A percentile compares a stretch with the other conserved stretches of the same genome.
phyloP scores from a whole-genome alignment of 1,139 yeast species.

The Pichia norvegensis region DNA sequence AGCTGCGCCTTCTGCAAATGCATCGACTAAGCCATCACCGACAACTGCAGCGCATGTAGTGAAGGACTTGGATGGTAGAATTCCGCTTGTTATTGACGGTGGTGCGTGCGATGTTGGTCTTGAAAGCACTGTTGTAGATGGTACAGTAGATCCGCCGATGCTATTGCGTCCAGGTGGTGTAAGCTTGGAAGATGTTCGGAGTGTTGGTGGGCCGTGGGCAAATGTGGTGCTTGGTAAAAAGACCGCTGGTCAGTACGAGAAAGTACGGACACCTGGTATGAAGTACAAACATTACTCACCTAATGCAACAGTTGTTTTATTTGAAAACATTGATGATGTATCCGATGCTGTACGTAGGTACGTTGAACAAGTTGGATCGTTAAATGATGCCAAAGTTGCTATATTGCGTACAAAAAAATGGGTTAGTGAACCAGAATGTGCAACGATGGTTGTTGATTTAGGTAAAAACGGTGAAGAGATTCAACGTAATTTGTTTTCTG shows the following conservation, averaged over 20 bases:
- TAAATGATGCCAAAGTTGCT: constrained; percentile 33
- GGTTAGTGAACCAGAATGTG: constrained; percentile 21
- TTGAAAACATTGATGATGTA: constrained; percentile 40
- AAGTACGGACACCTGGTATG: constrained; percentile 95
- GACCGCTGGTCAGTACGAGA: constrained; percentile 56
- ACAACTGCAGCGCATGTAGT: constrained; percentile 80
- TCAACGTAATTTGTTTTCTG: constrained; percentile 65
- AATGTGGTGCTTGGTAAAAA: constrained; percentile 56
- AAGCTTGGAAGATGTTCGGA: constrained; percentile 62
- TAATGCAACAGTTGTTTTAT: constrained; percentile 69
- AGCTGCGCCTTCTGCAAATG: constrained; percentile 97
- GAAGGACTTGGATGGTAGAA: constrained; percentile 67
- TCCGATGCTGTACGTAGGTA: constrained; percentile 1
- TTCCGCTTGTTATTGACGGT: constrained; percentile 86
- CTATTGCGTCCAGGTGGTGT: constrained; percentile 91
- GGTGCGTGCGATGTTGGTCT: constrained; percentile 88
- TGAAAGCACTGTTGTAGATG: constrained; percentile 91
- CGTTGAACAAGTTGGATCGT: neutral
- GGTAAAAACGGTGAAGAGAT: constrained; percentile 32
- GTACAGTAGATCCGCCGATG: constrained; percentile 77
- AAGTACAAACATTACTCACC: constrained; percentile 95
- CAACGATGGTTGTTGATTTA: constrained; percentile 26
- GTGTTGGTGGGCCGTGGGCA: constrained; percentile 54
- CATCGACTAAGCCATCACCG: constrained; percentile 92
- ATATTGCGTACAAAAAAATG: constrained; percentile 39